These are phyloP conservation scores for Claviceps cyperi DNA, from an alignment of 2,329 filamentous ascomycete genomes.

Conservation along the genomic window DNA sequence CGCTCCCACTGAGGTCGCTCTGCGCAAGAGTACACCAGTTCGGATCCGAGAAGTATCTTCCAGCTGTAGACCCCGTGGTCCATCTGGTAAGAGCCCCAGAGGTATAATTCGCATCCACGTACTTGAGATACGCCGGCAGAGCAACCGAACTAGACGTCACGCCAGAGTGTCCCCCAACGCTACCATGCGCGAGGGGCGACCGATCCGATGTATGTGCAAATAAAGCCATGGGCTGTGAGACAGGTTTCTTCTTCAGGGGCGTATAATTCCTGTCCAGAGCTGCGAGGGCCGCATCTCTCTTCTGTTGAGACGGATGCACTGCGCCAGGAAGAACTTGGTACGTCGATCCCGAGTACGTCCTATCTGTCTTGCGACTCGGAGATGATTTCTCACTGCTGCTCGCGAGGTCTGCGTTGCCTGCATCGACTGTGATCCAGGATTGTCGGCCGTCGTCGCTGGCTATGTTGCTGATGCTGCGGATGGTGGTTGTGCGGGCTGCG, in stretches of 20 bases:
- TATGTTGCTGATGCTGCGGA: conserved; percentile 10
- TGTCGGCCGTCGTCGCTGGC: conserved; percentile 14
- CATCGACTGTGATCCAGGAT: conserved; percentile 23
- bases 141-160: conserved; percentile 21
- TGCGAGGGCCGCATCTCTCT: conserved; percentile 8
- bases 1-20: conserved; percentile 12
- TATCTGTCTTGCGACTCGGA: conserved; percentile 13
- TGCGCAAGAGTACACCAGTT: conserved; percentile 10
- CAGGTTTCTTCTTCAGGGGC: conserved; percentile 14
- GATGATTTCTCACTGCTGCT: conserved; percentile 15
- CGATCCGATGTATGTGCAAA: conserved; percentile 5
- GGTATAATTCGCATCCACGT: not conserved
- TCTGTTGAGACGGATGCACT: conserved; percentile 12
- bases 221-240: conserved; percentile 8
- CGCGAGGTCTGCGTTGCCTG: conserved; percentile 10
- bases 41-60: conserved; percentile 4
- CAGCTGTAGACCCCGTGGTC: conserved; percentile 3
- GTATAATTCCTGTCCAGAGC: conserved; percentile 16
- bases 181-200: conserved; percentile 9
- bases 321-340: conserved; percentile 18
- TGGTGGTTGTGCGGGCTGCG: conserved; percentile 10
- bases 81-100: conserved; percentile 2
- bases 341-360: conserved; percentile 16
- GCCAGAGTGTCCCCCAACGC: conserved; percentile 14
- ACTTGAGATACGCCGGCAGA: conserved; percentile 10